Percentiles rank a stretch among this genome's conserved stretches.
phyloP scores from a whole-genome alignment of 2,329 filamentous ascomycete species.

The Botrytis porri region DNA sequence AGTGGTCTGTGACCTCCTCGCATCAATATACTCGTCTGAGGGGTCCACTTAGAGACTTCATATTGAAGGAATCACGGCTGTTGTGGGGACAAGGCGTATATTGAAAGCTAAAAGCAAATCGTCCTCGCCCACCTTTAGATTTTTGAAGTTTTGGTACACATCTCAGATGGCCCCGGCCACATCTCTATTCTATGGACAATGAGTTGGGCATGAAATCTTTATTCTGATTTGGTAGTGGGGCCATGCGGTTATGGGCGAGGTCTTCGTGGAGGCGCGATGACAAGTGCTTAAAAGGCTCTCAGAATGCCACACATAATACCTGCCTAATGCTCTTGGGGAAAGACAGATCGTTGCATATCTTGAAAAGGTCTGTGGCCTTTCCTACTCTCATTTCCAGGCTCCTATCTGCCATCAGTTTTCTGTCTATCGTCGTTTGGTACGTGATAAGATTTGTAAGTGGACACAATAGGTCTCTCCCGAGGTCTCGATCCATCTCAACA shows the following conservation, averaged over 20 bases:
- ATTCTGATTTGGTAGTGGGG: not conserved
- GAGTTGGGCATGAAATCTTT: not conserved
- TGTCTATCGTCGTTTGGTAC: not conserved
- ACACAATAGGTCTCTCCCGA: not conserved
- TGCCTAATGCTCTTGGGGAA: not conserved
- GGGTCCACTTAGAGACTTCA: not conserved
- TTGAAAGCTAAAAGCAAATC: not conserved
- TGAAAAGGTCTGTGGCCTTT: not conserved
- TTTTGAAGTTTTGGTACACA: not conserved
- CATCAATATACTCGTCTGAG: not conserved
- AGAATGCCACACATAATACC: not conserved
- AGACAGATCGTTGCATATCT: not conserved
- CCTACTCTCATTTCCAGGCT: not conserved
- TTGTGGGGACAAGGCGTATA: not conserved
- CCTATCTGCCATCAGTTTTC: not conserved
- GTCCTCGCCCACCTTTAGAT: not conserved
- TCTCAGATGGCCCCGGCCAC: not conserved
- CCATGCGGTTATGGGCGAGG: not conserved
- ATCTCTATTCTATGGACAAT: not conserved
- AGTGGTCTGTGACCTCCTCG: not conserved
- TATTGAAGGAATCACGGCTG: not conserved
- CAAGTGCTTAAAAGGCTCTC: not conserved
- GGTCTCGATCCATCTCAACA: too few relatives aligned
- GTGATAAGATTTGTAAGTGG: not conserved
- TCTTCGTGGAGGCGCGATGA: not conserved